Base-by-base conservation (phyloP, 352 stramenopile species). In the Pythium aquatile region DNA sequence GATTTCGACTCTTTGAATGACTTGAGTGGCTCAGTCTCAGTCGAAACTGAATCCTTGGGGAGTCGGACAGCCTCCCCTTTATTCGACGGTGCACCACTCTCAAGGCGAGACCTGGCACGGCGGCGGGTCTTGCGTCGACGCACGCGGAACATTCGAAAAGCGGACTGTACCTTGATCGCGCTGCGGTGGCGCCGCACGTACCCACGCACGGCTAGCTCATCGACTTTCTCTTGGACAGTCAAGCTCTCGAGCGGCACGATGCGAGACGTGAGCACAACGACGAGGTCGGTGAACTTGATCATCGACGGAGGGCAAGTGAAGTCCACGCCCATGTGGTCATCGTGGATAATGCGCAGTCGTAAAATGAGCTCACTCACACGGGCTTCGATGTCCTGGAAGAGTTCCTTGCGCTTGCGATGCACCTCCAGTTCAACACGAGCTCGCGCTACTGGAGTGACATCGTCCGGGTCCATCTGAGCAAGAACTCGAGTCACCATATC, bases 201-300 rank as follows among this genome's bases (percentile, higher is more conserved):
- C 6, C 79, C 76, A 26, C 82, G 79, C 24, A 92, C 82, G 0
- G 83, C 83, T 1, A 94, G 66, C 48, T 94, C 85, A 47, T 93
- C 81, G 6, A 94, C 85, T 74, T 94, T 94, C 49, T 93, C 85
- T 49, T 88, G 78, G 1, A 94, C 83, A 1, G 85, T 91, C 30
- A 91, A 64, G 39, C 83, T 83, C 13, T 91, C 83, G 7, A 89
- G 58, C 4, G 83, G 85, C 2, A 93, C 64, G 32, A 89, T 81
- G 29, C 85, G 76, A 55, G 79, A 76, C 5, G 82, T 87, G 3
- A 94, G 66, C 5, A 93, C 83, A 9, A 93, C 61, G 10, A 94
- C 62, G 2, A 94, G 39, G 59, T 94, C 83, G 0, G 76, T 85
- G 57, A 92, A 93, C 2, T 84, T 77, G 40, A 93, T 81, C 83